Percentiles rank a stretch among this genome's conserved stretches.
These are phyloP conservation scores for Nannochloris sp. DNA, from an alignment of 139 green algal species.

Conservation along the genomic window DNA sequence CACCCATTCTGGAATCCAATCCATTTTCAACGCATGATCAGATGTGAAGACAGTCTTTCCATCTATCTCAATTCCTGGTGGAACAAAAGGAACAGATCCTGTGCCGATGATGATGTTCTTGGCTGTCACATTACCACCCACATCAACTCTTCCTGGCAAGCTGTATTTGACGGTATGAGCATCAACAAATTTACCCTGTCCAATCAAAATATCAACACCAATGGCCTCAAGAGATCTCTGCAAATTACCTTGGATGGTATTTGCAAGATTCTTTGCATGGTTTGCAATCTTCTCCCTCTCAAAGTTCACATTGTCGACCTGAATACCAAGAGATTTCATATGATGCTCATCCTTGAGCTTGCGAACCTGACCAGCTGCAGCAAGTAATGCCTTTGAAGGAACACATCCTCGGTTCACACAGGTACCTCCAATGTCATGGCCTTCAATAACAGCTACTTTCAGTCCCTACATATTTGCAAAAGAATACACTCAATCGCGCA, in stretches of 20 bases:
- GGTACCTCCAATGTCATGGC: conserved; percentile 93
- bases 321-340: conserved; percentile 87
- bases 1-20: conserved; percentile 96
- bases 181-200: conserved; percentile 75
- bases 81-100: conserved; percentile 94
- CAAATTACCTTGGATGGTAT: conserved; percentile 86
- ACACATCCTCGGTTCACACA: conserved; percentile 99
- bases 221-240: conserved; percentile 81
- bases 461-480: conserved; percentile 56
- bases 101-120: conserved; percentile 96
- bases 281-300: conserved; percentile 87
- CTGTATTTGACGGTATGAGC: conserved; percentile 79
- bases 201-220: conserved; percentile 92
- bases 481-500: not conserved
- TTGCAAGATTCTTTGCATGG: conserved; percentile 86
- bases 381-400: conserved; percentile 93
- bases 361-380: conserved; percentile 83
- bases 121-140: conserved; percentile 81
- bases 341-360: conserved; percentile 88
- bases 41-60: conserved; percentile 99
- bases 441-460: conserved; percentile 95
- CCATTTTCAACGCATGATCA: conserved; percentile 96
- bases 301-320: conserved; percentile 71
- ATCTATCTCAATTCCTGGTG: conserved; percentile 94
- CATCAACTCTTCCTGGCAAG: conserved; percentile 81